A percentile compares a stretch with the other conserved stretches of the same genome.
phyloP scores from a whole-genome alignment of 768 basidiomycete genomes.

The Kwoniella dejecticola region DNA sequence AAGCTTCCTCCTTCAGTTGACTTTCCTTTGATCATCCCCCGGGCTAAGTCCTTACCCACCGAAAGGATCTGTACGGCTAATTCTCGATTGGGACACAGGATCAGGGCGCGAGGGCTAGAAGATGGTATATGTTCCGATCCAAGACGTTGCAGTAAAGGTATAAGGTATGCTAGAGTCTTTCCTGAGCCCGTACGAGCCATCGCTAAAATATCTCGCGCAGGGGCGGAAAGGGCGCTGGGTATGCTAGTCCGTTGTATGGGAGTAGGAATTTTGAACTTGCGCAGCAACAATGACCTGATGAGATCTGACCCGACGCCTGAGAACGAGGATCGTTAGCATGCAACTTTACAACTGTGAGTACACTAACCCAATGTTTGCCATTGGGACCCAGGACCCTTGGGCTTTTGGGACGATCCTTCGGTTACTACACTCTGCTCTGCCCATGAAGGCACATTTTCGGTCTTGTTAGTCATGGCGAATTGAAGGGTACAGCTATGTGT shows the following conservation, averaged over 20 bases:
- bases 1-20: slow-evolving; percentile 56
- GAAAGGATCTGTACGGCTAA: slow-evolving; percentile 89
- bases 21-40: slow-evolving; percentile 67
- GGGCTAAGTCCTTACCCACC: slow-evolving; percentile 90
- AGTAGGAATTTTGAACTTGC: slow-evolving; percentile 91
- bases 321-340: no score
- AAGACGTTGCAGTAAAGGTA: slow-evolving; percentile 85
- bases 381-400: slow-evolving; percentile 16
- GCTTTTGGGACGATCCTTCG: neutral
- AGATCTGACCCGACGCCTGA: slow-evolving; percentile 33
- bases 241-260: slow-evolving; percentile 92
- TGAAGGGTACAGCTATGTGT: no score
- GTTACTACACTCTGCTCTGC: neutral
- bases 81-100: slow-evolving; percentile 89
- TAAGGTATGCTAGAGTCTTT: slow-evolving; percentile 93
- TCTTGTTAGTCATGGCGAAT: neutral
- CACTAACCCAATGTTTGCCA: slow-evolving; percentile 42
- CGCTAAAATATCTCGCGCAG: slow-evolving; percentile 89
- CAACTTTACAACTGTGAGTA: neutral
- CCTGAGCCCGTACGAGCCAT: slow-evolving; percentile 99
- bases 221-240: slow-evolving; percentile 76
- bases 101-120: slow-evolving; percentile 82
- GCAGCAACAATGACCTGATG: slow-evolving; percentile 69
- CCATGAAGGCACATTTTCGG: neutral
- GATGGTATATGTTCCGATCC: slow-evolving; percentile 74